Base-by-base conservation (phyloP, 768 basidiomycete genomes). In the Artomyces pyxidatus region DNA sequence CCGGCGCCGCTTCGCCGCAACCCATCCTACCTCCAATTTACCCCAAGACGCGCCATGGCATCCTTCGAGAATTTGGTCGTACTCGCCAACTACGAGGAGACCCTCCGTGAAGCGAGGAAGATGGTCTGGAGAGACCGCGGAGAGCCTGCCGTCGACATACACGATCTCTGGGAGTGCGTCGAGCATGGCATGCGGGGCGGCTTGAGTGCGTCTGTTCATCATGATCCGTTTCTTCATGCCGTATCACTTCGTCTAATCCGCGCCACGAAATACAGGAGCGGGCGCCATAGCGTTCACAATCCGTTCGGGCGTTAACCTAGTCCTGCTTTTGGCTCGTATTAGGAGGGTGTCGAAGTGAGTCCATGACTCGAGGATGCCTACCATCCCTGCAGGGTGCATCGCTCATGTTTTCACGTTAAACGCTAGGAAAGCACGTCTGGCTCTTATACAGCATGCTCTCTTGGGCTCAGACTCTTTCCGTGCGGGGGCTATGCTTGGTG, bases 401-500 rank as follows among this genome's bases (percentile, higher is more conserved):
- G 45, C 35, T 7, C 41, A 22, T 30, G 30, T 23, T 30, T 17
- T 26, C 38, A 21, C 32, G 7, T n/a, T n/a, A n/a, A n/a, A n/a
- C n/a, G n/a, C n/a, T 57, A 92, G 88, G 58, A 69, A 78, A n/a
- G 65, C 75, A 47, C 78, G 85, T 9, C 65, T 86, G 7, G 65
- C 77, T 4, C 63, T 92, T 21, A 72, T 96, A 43, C 78, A 85
- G 3, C 86, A 79, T 68, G 93, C 91, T 0, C 70, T 95, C 38
- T 88, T 96, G 56, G 92, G 92, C 0, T 53, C 70, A 37, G 93
- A 96, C 59, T 83, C 88, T 0, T 76, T 85, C 60, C 72, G 93
- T 17, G 94, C 95, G 54, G 88, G 83, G 4, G 80, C 83, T 0
- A 94, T 94, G 90, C 71, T 97, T 30, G 91, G 89, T 83, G 53